These are phyloP conservation scores for Eucalyptus microcorys DNA, from an alignment of 345 rosid species.

Conservation along the genomic window DNA sequence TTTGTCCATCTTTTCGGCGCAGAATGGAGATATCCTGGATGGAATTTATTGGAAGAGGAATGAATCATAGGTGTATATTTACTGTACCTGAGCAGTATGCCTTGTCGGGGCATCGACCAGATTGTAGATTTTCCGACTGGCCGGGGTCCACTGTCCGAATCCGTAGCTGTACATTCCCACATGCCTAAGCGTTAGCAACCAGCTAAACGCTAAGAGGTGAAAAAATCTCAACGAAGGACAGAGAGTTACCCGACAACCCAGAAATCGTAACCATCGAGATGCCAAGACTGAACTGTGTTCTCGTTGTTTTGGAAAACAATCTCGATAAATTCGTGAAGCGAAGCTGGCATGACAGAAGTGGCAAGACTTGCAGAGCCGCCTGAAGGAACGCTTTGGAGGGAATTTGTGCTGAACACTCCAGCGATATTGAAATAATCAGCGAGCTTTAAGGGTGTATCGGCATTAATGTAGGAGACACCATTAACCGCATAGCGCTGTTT, in stretches of 20 bases:
- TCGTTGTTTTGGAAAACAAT: constrained; percentile 73
- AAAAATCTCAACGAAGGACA: background rate
- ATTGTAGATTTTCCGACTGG: constrained; percentile 51
- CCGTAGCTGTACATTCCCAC: constrained; percentile 38
- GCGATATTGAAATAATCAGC: constrained; percentile 66
- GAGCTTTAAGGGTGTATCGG: constrained; percentile 83
- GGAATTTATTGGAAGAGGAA: background rate
- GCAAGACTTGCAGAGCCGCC: constrained; percentile 33
- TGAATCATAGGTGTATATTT: background rate
- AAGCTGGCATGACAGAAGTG: constrained; percentile 46
- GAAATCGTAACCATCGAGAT: constrained; percentile 91
- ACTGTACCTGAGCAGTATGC: constrained; percentile 75
- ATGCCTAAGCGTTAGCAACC: background rate
- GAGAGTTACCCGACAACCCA: constrained; percentile 81
- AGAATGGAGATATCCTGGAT: background rate
- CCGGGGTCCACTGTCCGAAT: constrained; percentile 56
- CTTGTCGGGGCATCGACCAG: constrained; percentile 62
- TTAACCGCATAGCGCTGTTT: constrained; percentile 75
- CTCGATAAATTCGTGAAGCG: constrained; percentile 62
- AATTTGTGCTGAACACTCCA: constrained; percentile 47
- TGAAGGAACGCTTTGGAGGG: constrained; percentile 45
- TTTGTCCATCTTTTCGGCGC: background rate
- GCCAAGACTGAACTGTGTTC: constrained; percentile 73
- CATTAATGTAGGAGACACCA: constrained; percentile 55
- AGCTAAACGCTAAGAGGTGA: background rate